Evolutionary conservation across 208 protist genomes (phyloP).

Genomic region (Acanthamoeba royreba): DNA sequence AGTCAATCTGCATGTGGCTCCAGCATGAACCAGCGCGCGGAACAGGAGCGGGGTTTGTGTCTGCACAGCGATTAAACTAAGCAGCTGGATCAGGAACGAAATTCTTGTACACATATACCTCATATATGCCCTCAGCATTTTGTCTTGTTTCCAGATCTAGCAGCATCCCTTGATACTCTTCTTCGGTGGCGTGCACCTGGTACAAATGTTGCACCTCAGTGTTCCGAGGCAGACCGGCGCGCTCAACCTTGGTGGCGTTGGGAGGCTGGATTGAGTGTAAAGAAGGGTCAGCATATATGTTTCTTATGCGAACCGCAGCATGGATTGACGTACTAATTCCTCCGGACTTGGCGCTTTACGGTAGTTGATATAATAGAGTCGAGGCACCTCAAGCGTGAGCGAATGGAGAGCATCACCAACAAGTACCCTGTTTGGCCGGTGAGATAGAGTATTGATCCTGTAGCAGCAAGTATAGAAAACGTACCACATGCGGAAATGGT

Average conservation of each 20-base stretch:
- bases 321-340: not conserved
- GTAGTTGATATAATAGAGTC: slow-evolving; percentile 44
- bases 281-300: not conserved
- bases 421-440: too few species aligned
- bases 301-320: not conserved
- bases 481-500: slow-evolving; percentile 37
- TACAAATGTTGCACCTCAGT: slow-evolving; percentile 8
- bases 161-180: slow-evolving; percentile 16
- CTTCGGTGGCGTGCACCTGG: not conserved
- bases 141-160: not conserved
- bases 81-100: not conserved
- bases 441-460: not conserved
- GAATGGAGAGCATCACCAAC: slow-evolving; percentile 43
- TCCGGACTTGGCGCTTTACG: not conserved
- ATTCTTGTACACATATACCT: not conserved
- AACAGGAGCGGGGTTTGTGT: not conserved
- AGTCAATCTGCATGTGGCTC: not conserved
- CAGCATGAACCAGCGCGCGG: slow-evolving; percentile 5
- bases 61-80: not conserved
- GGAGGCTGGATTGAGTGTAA: not conserved
- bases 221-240: not conserved
- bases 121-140: slow-evolving; percentile 5
- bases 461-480: not conserved
- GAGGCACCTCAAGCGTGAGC: slow-evolving; percentile 38
- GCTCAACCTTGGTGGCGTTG: not conserved